Percentiles rank a stretch among this genome's conserved stretches.
Conservation (phyloP, 495 filamentous ascomycete genomes). For the Wilcoxina mikolae region DNA sequence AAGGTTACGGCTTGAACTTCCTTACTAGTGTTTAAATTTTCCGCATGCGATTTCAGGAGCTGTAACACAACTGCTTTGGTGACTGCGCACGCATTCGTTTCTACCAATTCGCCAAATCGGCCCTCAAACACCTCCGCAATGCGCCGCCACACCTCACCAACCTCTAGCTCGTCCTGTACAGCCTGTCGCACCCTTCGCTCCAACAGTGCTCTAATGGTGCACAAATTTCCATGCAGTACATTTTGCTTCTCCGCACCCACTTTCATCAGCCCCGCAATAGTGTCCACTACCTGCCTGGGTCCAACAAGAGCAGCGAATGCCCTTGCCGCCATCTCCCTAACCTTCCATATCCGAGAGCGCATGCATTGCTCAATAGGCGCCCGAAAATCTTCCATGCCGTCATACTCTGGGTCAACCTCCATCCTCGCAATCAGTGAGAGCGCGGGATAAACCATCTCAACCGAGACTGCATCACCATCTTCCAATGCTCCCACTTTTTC, state of each 20-base stretch:
- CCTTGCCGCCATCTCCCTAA: constrained; percentile 77
- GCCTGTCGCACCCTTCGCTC: constrained; percentile 35
- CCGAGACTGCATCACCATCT: constrained; percentile 31
- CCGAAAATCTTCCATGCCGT: constrained; percentile 34
- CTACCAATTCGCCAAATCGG: constrained; percentile 10
- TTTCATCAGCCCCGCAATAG: constrained; percentile 37
- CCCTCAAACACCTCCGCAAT: not conserved
- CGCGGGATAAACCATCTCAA: constrained; percentile 73
- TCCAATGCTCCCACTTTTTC: constrained; percentile 32
- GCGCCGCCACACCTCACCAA: not conserved
- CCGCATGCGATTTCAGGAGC: constrained; percentile 8
- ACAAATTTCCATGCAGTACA: constrained; percentile 50
- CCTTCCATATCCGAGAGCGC: constrained; percentile 67
- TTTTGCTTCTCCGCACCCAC: constrained; percentile 38
- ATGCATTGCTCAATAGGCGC: constrained; percentile 41
- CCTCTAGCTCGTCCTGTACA: not conserved
- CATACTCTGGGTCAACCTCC: constrained; percentile 38
- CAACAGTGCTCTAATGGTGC: constrained; percentile 40
- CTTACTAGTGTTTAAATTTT: not conserved
- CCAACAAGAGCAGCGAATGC: constrained; percentile 55
- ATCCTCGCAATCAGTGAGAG: constrained; percentile 60
- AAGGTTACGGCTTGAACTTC: not conserved
- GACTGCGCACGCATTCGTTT: constrained; percentile 22
- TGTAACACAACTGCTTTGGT: constrained; percentile 28
- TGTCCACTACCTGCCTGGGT: constrained; percentile 36